phyloP scores from a whole-genome alignment of 352 stramenopile species.

The Bremia lactucae region DNA sequence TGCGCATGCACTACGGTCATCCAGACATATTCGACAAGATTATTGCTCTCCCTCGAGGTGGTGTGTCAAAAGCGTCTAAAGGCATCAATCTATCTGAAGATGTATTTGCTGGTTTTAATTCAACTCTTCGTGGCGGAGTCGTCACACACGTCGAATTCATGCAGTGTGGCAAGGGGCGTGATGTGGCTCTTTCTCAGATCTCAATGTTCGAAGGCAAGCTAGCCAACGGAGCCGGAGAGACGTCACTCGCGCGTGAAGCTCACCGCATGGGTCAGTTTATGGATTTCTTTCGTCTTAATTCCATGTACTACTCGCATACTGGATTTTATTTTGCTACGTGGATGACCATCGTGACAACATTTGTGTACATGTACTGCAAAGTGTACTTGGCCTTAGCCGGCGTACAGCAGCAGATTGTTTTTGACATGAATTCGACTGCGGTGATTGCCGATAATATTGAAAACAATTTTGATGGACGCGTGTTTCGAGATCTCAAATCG shows the following conservation, averaged over 20 bases:
- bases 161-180: constrained; percentile 72
- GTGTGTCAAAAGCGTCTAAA: constrained; percentile 70
- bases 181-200: constrained; percentile 73
- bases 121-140: constrained; percentile 49
- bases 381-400: constrained; percentile 60
- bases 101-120: constrained; percentile 73
- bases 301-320: constrained; percentile 80
- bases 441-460: constrained; percentile 46
- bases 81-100: constrained; percentile 78
- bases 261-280: constrained; percentile 76
- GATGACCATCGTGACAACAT: constrained; percentile 77
- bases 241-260: constrained; percentile 51
- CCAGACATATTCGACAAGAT: constrained; percentile 77
- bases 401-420: constrained; percentile 57
- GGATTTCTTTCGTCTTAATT: constrained; percentile 76
- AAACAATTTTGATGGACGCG: constrained; percentile 47
- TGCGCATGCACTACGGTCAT: constrained; percentile 78
- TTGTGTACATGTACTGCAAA: constrained; percentile 80
- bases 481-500: constrained; percentile 48
- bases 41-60: constrained; percentile 53
- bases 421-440: constrained; percentile 48
- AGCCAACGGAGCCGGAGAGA: constrained; percentile 66
- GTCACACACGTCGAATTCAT: constrained; percentile 72
- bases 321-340: constrained; percentile 76
- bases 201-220: constrained; percentile 77